These are phyloP conservation scores for Xylaria telfairii DNA, from an alignment of 495 filamentous ascomycete genomes.

Conservation along the genomic window DNA sequence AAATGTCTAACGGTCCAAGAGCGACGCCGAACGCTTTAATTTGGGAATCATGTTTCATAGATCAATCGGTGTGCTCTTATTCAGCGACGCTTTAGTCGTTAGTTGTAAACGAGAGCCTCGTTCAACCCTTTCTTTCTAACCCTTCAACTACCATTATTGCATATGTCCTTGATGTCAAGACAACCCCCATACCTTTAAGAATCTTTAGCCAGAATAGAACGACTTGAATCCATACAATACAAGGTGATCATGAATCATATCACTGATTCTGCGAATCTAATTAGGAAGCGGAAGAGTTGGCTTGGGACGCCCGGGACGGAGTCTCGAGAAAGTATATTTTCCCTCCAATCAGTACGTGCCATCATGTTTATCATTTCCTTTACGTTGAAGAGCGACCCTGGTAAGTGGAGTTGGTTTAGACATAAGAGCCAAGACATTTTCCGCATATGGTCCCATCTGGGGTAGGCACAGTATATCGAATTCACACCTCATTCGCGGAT, in stretches of 20 bases:
- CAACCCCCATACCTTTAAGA: neutral
- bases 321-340: neutral
- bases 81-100: neutral
- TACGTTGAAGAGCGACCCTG: neutral
- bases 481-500: conserved; percentile 19
- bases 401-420: conserved; percentile 19
- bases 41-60: too few species aligned
- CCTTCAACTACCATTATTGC: neutral
- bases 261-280: neutral
- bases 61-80: too few species aligned
- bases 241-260: neutral
- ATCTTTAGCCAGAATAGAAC: neutral
- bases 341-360: conserved; percentile 16
- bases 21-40: too few species aligned
- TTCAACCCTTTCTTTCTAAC: neutral
- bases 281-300: neutral
- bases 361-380: neutral
- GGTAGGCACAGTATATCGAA: neutral
- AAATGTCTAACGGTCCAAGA: neutral
- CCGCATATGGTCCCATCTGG: neutral
- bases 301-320: neutral
- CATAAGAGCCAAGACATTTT: neutral
- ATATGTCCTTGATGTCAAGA: neutral
- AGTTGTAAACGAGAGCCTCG: neutral
- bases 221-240: neutral